Evolutionary conservation across 805 yeast genomes (phyloP), one percentile per base, ranked within the genome.

Genomic region (Sugiyamaella americana): DNA sequence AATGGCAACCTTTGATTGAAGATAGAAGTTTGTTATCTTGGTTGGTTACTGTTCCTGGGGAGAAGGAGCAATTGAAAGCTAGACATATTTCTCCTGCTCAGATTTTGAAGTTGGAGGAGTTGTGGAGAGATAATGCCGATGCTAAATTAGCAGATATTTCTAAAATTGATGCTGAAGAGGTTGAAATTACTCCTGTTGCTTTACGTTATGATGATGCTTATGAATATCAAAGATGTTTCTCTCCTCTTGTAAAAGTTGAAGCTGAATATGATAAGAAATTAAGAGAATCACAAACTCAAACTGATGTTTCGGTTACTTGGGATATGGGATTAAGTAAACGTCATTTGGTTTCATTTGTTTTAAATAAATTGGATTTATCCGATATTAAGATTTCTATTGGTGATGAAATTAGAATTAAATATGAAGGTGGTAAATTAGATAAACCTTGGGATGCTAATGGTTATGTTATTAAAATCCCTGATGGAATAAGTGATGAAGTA

Each of bases 1-100:
- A 84, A 50, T 89, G 97, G 97, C 87, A 83, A 58, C 76, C 96
- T 0, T 68, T 89, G 46, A 85, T 89, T 47, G 91, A 84, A 53
- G 82, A 87, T 53, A 72, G 94, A 34, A 81, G 78, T 52, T 77
- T 89, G 48, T 68, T 89, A 47, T 69, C 87, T 1, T 89, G 96
- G 96, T 77, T 89, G 10, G 89, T 87, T 0, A 69, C 79, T 1
- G 71, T 68, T 2, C 95, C 96, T 0, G 57, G 71, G 1, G 87
- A 82, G 46, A 86, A 78, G 23, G 84, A 81, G 41, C 62, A 71
- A 47, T 58, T 78, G n/a, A 68, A 68, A 40, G 73, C 88, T 1
- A 72, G 76, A 37, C 59, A 71, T n/a, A 73, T 85, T 26, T 68
- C 82, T 0, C 74, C 78, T 37, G 70, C 76, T 22, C 87, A 86